Evolutionary conservation across 441 rosid genomes (phyloP).

Genomic region (Biscutella laevigata): DNA sequence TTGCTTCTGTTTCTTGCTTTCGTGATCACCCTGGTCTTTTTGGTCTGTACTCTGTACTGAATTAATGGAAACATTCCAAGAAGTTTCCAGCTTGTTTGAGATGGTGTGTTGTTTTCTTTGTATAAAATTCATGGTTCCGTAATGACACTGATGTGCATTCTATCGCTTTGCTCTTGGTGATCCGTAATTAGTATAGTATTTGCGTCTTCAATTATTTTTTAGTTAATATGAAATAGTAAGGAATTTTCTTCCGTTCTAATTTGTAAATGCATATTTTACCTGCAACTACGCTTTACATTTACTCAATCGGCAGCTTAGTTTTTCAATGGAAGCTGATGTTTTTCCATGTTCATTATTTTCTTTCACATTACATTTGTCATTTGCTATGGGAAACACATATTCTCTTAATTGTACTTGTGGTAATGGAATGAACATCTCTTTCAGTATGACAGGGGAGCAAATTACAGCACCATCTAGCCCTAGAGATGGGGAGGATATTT

Average conservation of each 20-base stretch:
- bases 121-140: neutral
- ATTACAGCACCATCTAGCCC: slow-evolving; percentile 76
- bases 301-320: too few relatives aligned
- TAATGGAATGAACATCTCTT: slow-evolving; percentile 28
- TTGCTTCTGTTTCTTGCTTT: slow-evolving; percentile 1
- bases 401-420: slow-evolving; percentile 8
- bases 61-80: neutral
- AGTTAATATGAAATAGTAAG: neutral
- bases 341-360: neutral
- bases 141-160: neutral
- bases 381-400: neutral
- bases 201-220: neutral
- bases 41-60: neutral
- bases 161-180: neutral
- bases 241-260: neutral
- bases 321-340: neutral
- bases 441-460: slow-evolving; percentile 93
- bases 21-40: neutral
- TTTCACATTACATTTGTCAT: slow-evolving; percentile 5
- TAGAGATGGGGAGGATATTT: slow-evolving; percentile 68
- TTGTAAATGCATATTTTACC: slow-evolving; percentile 18
- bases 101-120: neutral
- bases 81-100: slow-evolving; percentile 5
- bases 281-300: neutral
- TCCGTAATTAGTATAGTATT: neutral